These are phyloP conservation scores for Ustilago trichophora DNA, from an alignment of 1,284 basidiomycete genomes.

Conservation along the genomic window DNA sequence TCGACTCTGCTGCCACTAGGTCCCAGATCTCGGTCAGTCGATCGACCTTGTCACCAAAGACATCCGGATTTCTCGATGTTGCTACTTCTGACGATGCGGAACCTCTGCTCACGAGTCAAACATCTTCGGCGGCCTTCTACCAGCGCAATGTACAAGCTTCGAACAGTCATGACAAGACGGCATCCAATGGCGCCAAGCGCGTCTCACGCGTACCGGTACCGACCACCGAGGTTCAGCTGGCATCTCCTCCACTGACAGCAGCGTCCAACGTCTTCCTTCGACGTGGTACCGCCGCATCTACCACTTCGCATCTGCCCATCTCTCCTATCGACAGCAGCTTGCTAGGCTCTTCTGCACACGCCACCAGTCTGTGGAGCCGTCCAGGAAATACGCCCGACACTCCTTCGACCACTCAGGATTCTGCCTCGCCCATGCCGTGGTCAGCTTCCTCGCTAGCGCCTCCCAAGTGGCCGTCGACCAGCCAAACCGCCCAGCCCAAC, in stretches of 20 bases:
- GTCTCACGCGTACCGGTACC: constrained; percentile 32
- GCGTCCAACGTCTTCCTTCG: constrained; percentile 5
- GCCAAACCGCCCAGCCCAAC: constrained; percentile 5
- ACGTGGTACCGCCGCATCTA: constrained; percentile 14
- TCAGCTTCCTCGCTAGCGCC: constrained; percentile 20
- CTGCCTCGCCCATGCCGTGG: constrained; percentile 22
- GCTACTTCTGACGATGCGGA: constrained; percentile 6
- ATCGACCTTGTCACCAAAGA: constrained; percentile 20
- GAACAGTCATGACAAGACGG: neutral
- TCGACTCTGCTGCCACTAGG: constrained; percentile 24
- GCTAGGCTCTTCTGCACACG: constrained; percentile 37
- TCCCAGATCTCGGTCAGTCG: constrained; percentile 20
- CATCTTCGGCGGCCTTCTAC: constrained; percentile 23
- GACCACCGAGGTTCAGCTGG: constrained; percentile 10
- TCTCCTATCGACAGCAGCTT: constrained; percentile 52
- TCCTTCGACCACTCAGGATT: constrained; percentile 36
- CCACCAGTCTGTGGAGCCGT: constrained; percentile 45
- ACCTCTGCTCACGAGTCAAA: constrained; percentile 23
- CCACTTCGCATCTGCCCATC: constrained; percentile 13
- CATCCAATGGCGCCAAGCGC: constrained; percentile 6
- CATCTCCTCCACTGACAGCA: constrained; percentile 16
- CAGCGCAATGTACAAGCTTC: constrained; percentile 7
- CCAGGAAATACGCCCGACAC: constrained; percentile 34
- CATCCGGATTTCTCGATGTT: constrained; percentile 22
- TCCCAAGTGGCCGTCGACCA: constrained; percentile 21